Percentiles rank a stretch among this genome's conserved stretches.
Evolutionary conservation across 441 rosid genomes (phyloP).

Genomic region (Syzygium malaccense): DNA sequence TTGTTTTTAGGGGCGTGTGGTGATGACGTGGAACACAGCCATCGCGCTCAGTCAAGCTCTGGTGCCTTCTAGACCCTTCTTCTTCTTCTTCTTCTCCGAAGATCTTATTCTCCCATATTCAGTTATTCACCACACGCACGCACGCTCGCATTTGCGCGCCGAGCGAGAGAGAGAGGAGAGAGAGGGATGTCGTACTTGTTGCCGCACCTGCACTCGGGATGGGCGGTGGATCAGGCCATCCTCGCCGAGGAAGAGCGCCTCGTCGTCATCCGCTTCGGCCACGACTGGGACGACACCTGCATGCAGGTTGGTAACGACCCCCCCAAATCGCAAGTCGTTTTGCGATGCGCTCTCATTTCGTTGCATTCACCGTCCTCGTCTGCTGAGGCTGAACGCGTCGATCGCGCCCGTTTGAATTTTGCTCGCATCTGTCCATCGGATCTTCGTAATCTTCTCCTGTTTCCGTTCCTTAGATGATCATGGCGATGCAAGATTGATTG

Average conservation of each 20-base stretch:
- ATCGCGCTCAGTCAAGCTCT: background rate
- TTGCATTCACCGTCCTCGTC: background rate
- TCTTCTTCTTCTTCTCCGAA: background rate
- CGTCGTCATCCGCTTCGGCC: constrained; percentile 82
- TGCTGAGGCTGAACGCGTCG: background rate
- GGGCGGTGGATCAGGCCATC: constrained; percentile 90
- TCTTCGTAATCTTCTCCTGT: background rate
- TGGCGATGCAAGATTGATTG: background rate
- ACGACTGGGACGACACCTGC: constrained; percentile 94
- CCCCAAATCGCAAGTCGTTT: too few relatives aligned
- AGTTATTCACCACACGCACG: background rate
- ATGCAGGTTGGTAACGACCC: constrained; percentile 53
- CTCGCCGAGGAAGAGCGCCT: constrained; percentile 83
- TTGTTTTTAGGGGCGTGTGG: accelerated
- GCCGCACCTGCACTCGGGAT: constrained; percentile 84
- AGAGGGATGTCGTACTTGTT: constrained; percentile 62
- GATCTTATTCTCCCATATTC: background rate
- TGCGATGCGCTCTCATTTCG: background rate
- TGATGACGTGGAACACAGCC: background rate
- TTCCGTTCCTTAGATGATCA: background rate
- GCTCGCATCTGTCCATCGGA: background rate
- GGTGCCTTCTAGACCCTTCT: background rate
- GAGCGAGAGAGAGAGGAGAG: background rate
- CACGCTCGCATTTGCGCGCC: background rate
- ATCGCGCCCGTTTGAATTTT: background rate